Percentiles rank a stretch among this genome's conserved stretches.
phyloP scores from a whole-genome alignment of 192 early-diverging fungal genomes.

The Coemansia umbellata region DNA sequence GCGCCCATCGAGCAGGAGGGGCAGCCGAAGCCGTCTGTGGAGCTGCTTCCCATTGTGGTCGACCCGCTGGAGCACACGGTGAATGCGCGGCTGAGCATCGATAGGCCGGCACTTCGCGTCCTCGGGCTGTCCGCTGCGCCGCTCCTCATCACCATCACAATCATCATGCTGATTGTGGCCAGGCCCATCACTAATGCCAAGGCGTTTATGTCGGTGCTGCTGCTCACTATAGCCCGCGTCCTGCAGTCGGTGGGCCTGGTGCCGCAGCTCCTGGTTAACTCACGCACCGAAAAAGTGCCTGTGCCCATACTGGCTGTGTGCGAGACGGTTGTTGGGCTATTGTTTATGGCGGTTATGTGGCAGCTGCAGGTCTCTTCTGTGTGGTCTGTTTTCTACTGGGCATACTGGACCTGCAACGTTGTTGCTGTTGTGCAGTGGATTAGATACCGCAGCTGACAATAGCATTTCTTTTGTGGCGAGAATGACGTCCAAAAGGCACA shows the following conservation, averaged over 20 bases:
- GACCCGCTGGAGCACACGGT: conserved; percentile 1
- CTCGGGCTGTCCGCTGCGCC: not conserved
- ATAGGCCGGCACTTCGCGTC: conserved; percentile 2
- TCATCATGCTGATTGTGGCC: not conserved
- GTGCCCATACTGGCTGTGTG: not conserved
- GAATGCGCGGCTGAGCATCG: conserved; percentile 1
- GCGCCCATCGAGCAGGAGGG: not conserved
- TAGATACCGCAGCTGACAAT: conserved; percentile 1
- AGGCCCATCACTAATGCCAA: not conserved
- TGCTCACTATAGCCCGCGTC: not conserved
- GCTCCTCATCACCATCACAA: not conserved
- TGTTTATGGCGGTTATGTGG: not conserved
- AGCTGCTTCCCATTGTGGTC: conserved; percentile 1
- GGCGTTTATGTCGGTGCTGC: not conserved
- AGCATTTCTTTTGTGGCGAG: too few relatives aligned
- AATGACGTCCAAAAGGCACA: too few relatives aligned
- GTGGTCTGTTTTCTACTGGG: not conserved
- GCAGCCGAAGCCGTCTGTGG: too few relatives aligned
- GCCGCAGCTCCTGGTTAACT: conserved; percentile 8
- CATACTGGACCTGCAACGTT: not conserved
- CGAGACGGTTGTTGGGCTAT: not conserved
- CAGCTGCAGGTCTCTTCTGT: not conserved
- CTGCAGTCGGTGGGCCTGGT: not conserved
- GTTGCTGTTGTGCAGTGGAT: conserved; percentile 5
- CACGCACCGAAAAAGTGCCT: not conserved